phyloP scores from a whole-genome alignment of 306 rosid species.

The Oxytropis ochrocephala region DNA sequence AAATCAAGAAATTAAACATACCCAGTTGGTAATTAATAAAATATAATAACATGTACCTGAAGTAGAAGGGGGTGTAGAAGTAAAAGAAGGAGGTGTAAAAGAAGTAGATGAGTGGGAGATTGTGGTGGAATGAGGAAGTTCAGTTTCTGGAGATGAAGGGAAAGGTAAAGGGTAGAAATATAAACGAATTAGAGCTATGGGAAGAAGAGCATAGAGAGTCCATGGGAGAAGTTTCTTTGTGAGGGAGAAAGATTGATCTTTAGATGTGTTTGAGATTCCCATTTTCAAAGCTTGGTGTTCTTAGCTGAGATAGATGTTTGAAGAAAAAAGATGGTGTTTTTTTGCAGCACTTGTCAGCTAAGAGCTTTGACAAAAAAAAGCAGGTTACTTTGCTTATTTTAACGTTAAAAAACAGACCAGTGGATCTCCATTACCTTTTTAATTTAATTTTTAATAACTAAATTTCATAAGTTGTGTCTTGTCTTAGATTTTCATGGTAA shows the following conservation, averaged over 20 bases:
- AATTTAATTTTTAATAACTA: conserved; percentile 15
- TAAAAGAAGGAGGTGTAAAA: background rate
- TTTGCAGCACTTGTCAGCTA: background rate
- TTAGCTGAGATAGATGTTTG: background rate
- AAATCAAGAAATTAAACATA: background rate
- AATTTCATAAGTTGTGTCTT: background rate
- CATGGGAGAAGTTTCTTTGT: conserved; percentile 51
- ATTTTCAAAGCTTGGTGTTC: conserved; percentile 18
- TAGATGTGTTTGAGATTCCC: conserved; percentile 39
- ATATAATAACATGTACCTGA: conserved; percentile 22
- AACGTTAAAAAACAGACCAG: background rate
- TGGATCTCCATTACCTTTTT: conserved; percentile 6
- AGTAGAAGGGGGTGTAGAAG: conserved; percentile 21
- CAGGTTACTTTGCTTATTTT: background rate
- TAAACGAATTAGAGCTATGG: conserved; percentile 56
- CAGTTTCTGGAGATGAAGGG: conserved; percentile 32
- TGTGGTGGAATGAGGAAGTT: conserved; percentile 28
- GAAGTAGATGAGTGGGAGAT: conserved; percentile 17
- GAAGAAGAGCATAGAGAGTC: conserved; percentile 53
- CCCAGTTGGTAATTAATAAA: conserved; percentile 4
- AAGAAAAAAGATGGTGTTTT: background rate
- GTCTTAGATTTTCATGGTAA: background rate
- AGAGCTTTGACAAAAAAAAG: too few species aligned
- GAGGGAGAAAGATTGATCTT: conserved; percentile 32
- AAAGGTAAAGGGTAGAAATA: conserved; percentile 49